Evolutionary conservation across 108 stramenopile genomes (phyloP).

Genomic region (Pseudonitzschia multiseries): DNA sequence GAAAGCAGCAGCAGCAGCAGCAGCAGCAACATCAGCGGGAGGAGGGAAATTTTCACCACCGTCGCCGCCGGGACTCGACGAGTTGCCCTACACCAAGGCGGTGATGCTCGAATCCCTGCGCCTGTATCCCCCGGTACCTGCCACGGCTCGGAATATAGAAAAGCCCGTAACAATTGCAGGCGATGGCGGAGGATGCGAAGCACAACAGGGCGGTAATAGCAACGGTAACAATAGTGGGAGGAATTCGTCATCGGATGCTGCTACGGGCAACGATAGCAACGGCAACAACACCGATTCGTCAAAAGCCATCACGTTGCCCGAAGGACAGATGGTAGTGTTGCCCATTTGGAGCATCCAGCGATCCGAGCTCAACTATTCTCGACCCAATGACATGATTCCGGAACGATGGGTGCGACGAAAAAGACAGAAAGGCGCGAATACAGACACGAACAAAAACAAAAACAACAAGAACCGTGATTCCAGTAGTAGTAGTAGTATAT

Average conservation of each 20-base stretch:
- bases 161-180: slow-evolving; percentile 16
- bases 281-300: not conserved
- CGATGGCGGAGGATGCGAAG: too few species aligned
- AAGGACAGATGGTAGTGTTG: slow-evolving; percentile 43
- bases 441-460: slow-evolving; percentile 5
- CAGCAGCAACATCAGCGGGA: too few species aligned
- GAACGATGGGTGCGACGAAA: slow-evolving; percentile 49
- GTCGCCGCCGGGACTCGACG: slow-evolving; percentile 10
- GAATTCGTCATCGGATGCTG: not conserved
- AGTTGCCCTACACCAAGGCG: slow-evolving; percentile 44
- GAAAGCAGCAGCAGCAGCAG: too few species aligned
- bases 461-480: not conserved
- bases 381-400: slow-evolving; percentile 49
- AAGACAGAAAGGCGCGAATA: not conserved
- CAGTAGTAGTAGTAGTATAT: not conserved
- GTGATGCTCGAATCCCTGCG: slow-evolving; percentile 50
- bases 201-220: too few species aligned
- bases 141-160: slow-evolving; percentile 46
- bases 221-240: too few species aligned
- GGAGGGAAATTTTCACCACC: not conserved
- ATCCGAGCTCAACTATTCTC: slow-evolving; percentile 40
- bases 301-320: slow-evolving; percentile 15
- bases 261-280: not conserved
- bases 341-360: slow-evolving; percentile 43
- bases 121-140: slow-evolving; percentile 35